Percentiles rank a stretch among this genome's conserved stretches.
Evolutionary conservation across 2,329 filamentous ascomycete species (phyloP).

Genomic region (Aspergillus novoparasiticus): DNA sequence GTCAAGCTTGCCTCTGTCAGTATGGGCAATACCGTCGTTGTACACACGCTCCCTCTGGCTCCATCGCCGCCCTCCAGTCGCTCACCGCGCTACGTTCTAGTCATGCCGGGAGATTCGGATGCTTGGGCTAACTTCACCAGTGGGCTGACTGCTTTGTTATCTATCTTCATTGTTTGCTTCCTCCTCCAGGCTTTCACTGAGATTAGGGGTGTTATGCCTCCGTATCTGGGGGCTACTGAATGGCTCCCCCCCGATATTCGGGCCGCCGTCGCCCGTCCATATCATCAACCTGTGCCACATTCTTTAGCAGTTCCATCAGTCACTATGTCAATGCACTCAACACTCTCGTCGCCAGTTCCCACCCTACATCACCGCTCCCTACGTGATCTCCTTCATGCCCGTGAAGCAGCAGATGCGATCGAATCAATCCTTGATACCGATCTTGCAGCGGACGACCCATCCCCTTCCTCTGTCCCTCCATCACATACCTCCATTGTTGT

Average conservation of each 20-base stretch:
- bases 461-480: background rate
- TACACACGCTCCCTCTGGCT: slow-evolving; percentile 75
- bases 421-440: slow-evolving; percentile 13
- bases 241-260: slow-evolving; percentile 58
- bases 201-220: slow-evolving; percentile 59
- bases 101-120: slow-evolving; percentile 58
- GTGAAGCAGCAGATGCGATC: slow-evolving; percentile 14
- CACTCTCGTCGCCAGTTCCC: background rate
- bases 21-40: slow-evolving; percentile 75
- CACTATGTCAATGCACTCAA: background rate
- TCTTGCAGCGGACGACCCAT: background rate
- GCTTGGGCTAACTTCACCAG: slow-evolving; percentile 56
- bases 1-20: slow-evolving; percentile 81
- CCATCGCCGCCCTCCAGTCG: slow-evolving; percentile 46
- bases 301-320: slow-evolving; percentile 21
- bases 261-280: slow-evolving; percentile 42
- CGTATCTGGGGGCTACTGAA: slow-evolving; percentile 58
- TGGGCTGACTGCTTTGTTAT: slow-evolving; percentile 59
- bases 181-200: slow-evolving; percentile 65
- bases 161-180: slow-evolving; percentile 65
- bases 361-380: background rate
- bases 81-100: slow-evolving; percentile 70
- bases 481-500: slow-evolving; percentile 23
- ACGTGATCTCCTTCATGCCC: slow-evolving; percentile 28
- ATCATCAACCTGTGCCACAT: slow-evolving; percentile 33